A percentile compares a stretch with the other conserved stretches of the same genome.
Evolutionary conservation across 768 basidiomycete genomes (phyloP).

Genomic region (Lactarius hengduanensis): DNA sequence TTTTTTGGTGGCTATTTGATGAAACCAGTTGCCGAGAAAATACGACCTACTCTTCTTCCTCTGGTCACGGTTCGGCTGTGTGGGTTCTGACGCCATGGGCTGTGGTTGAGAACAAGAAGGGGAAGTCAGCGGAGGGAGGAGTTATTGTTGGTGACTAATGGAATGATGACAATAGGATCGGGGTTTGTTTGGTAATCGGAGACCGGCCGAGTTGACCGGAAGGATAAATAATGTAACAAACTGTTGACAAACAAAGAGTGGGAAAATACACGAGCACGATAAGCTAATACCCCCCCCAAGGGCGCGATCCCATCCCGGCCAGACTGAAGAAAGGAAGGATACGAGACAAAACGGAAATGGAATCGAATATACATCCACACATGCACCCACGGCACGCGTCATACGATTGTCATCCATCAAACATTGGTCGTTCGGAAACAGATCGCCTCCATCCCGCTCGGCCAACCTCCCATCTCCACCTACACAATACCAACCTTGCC

Average conservation of each 20-base stretch:
- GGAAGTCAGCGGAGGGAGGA: not conserved
- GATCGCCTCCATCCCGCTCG: slow-evolving; percentile 16
- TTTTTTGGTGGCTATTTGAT: not conserved
- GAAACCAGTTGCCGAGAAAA: not conserved
- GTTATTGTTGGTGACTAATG: not conserved
- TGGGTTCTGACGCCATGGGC: not conserved
- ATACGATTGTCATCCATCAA: slow-evolving; percentile 15
- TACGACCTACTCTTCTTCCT: not conserved
- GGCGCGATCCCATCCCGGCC: not conserved
- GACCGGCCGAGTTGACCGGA: slow-evolving; percentile 11
- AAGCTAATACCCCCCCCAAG: slow-evolving; percentile 14
- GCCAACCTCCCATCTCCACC: not conserved
- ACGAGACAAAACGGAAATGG: slow-evolving; percentile 2
- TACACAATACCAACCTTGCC: too few species aligned
- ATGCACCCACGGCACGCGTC: slow-evolving; percentile 1
- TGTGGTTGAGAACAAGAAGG: not conserved
- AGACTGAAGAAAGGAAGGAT: slow-evolving; percentile 9
- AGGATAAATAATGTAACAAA: slow-evolving; percentile 4
- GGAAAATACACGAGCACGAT: slow-evolving; percentile 8
- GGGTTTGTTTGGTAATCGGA: not conserved
- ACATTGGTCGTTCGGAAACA: slow-evolving; percentile 22
- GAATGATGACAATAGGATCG: not conserved
- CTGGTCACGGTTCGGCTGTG: not conserved
- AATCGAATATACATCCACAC: slow-evolving; percentile 10
- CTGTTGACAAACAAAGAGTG: not conserved